These are phyloP conservation scores for Suhomyces ambrosiae DNA, from an alignment of 1,139 yeast species.

Conservation along the genomic window DNA sequence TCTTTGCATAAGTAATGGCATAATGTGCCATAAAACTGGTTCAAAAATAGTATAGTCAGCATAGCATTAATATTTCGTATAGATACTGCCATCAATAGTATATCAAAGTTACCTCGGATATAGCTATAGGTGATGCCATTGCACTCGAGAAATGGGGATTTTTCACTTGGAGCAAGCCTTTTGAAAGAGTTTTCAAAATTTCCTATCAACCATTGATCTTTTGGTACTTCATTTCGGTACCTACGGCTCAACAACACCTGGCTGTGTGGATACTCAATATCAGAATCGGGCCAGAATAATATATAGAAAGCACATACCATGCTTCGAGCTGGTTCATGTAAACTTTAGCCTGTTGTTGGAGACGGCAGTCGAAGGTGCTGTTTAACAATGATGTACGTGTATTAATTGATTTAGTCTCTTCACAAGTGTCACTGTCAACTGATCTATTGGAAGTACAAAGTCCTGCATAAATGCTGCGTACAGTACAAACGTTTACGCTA, in stretches of 20 bases:
- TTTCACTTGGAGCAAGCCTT: conserved; percentile 23
- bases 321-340: neutral
- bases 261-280: conserved; percentile 33
- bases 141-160: conserved; percentile 34
- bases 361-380: too few species aligned
- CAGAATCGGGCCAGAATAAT: conserved; percentile 37
- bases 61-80: conserved; percentile 40
- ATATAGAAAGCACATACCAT: conserved; percentile 47
- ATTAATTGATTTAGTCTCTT: too few species aligned
- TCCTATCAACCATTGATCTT: conserved; percentile 25
- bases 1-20: conserved; percentile 31
- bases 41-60: conserved; percentile 43
- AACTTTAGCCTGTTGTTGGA: too few species aligned
- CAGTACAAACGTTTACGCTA: neutral
- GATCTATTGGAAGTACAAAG: neutral
- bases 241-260: conserved; percentile 40
- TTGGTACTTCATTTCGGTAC: conserved; percentile 38
- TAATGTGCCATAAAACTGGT: conserved; percentile 35
- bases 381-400: too few species aligned
- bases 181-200: conserved; percentile 31
- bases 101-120: conserved; percentile 32
- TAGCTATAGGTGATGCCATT: conserved; percentile 37
- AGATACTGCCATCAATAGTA: conserved; percentile 36
- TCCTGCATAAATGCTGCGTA: neutral
- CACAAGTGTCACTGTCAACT: too few species aligned